Percentiles rank a stretch among this genome's conserved stretches.
Conservation (phyloP, 371 early-diverging fungal genomes). For the Dichotomocladium elegans region DNA sequence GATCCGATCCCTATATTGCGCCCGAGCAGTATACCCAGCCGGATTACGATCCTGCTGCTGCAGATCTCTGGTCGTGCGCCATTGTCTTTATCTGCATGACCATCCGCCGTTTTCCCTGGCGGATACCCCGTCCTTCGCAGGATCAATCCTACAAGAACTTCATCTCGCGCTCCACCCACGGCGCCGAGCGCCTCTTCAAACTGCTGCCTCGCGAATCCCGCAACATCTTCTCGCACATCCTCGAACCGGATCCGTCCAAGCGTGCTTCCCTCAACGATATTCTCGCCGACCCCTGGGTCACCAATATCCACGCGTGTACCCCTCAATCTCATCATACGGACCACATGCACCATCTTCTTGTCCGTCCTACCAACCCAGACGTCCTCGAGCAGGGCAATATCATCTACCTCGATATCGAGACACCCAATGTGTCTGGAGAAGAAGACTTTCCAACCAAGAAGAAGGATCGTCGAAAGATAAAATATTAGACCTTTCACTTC, state of each 20-base stretch:
- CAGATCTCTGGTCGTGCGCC: constrained; percentile 58
- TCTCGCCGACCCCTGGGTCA: constrained; percentile 51
- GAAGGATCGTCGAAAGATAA: constrained; percentile 1
- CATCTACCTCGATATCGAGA: constrained; percentile 10
- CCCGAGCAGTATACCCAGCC: constrained; percentile 50
- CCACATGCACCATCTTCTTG: constrained; percentile 39
- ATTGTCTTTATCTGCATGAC: constrained; percentile 65
- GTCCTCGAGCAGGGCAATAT: constrained; percentile 25
- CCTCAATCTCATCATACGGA: constrained; percentile 19
- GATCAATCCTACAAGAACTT: constrained; percentile 48
- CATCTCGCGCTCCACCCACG: constrained; percentile 24
- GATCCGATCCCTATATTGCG: constrained; percentile 57
- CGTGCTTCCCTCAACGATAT: constrained; percentile 48
- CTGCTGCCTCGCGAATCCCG: constrained; percentile 43
- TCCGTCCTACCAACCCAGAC: constrained; percentile 16
- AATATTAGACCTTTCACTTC: neutral
- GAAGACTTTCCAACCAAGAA: constrained; percentile 8
- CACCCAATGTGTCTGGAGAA: constrained; percentile 7
- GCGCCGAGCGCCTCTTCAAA: constrained; percentile 42
- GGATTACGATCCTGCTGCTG: constrained; percentile 45
- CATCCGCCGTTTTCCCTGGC: constrained; percentile 68
- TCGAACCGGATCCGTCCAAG: constrained; percentile 43
- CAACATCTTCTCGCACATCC: constrained; percentile 34
- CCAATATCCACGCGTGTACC: constrained; percentile 45
- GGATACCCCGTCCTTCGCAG: constrained; percentile 34